Conservation (phyloP, 2,329 filamentous ascomycete genomes). For the Botrytis byssoidea region DNA sequence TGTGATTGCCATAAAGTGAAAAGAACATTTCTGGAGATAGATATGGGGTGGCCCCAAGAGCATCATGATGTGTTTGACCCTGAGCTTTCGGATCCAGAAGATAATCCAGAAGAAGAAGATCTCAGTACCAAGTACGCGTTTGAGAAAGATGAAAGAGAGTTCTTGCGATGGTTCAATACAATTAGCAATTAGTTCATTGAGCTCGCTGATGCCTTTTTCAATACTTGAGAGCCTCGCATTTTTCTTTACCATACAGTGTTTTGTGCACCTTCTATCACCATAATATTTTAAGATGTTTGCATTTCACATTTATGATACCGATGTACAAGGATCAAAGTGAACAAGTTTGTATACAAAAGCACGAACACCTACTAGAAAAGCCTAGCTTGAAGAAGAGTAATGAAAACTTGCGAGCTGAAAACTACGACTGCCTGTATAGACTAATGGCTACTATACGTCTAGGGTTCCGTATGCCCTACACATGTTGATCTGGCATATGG, state of each 20-base stretch:
- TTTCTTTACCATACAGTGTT: background rate
- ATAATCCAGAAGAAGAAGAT: background rate
- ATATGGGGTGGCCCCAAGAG: background rate
- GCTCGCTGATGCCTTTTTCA: background rate
- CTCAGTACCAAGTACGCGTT: fast-evolving
- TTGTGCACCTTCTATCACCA: too few relatives aligned
- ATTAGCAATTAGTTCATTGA: background rate
- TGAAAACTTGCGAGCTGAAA: too few relatives aligned
- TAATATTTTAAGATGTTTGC: too few relatives aligned
- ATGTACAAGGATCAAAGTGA: background rate
- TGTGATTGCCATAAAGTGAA: background rate
- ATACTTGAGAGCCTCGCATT: background rate
- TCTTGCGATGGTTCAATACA: background rate
- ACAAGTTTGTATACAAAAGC: background rate
- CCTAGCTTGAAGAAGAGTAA: too few relatives aligned
- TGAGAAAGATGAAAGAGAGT: background rate
- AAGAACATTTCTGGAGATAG: fast-evolving
- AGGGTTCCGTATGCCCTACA: background rate
- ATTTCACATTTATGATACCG: background rate
- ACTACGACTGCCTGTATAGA: background rate
- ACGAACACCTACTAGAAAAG: background rate
- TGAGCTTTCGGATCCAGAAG: background rate
- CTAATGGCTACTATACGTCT: background rate
- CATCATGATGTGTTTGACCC: background rate
- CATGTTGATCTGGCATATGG: background rate